Base-by-base conservation (phyloP, 225 moss, liverwort and hornwort genomes). In the Bryum argenteum region DNA sequence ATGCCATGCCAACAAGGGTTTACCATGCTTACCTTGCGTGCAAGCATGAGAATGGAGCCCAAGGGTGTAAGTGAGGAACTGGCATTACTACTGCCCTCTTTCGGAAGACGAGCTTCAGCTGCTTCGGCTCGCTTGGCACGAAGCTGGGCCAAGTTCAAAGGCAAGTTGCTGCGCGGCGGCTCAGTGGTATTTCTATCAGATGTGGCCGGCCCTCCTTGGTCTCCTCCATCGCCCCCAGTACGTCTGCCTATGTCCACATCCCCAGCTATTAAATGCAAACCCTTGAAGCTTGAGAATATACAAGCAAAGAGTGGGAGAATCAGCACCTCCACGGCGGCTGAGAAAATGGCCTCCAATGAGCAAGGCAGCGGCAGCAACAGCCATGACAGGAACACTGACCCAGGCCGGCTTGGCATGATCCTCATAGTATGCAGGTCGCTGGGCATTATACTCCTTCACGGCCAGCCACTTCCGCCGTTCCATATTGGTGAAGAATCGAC, bases 361-460 rank as follows among this genome's bases (percentile, higher is more conserved):
- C 51, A 95, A 78, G 48, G 88, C 88, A 47, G 89, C 89, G 39
- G 95, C 93, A 14, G 91, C 95, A 58, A 91, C 82, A 42, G 91
- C 86, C 92, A 95, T 91, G 64, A 91, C 84, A 67, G 95, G 91
- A 72, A 86, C 89, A 67, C 83, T 93, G 45, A 95, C 86, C 75
- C 91, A 81, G 39, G 88, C 95, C 0, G 93, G 95, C 72, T 95
- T 95, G 23, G 95, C 93, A 78, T 80, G 90, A 63, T 95, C 93
- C 82, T 95, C 91, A 62, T 86, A 93, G 69, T 85, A 91, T 9
- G 93, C 88, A 43, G 91, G 82, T 58, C 95, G 85, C 79, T 81
- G 63, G 11, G 78, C 78, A 58, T 83, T 78, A 50, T 76, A 83
- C 58, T 81, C 83, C 69, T 78, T 80, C 63, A 87, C 78, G 18